Conservation (phyloP, 768 basidiomycete species). For the Myochromella boudieri region DNA sequence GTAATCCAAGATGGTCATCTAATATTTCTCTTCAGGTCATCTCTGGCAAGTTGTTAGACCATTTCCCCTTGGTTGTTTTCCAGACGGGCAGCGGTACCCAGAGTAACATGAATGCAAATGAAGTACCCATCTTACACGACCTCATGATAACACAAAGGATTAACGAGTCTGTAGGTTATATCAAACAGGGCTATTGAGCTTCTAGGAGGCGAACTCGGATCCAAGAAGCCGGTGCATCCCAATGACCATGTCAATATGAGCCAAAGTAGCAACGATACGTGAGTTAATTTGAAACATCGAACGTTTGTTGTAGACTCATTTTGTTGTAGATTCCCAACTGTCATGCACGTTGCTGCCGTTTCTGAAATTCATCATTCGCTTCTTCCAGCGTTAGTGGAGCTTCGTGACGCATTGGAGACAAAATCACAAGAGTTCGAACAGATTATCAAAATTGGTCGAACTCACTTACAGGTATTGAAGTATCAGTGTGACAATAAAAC, state of each 20-base stretch:
- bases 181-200: conserved; percentile 98
- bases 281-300: conserved; percentile 35
- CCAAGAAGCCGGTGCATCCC: conserved; percentile 96
- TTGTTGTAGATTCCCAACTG: conserved; percentile 85
- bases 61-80: conserved; percentile 98
- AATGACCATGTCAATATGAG: conserved; percentile 99
- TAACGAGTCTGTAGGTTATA: conserved; percentile 66
- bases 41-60: conserved; percentile 88
- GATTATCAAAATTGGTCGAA: conserved; percentile 98
- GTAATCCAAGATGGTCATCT: background rate
- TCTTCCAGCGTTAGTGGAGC: conserved; percentile 81
- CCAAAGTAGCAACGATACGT: conserved; percentile 99
- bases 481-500: background rate
- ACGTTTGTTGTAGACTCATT: no score
- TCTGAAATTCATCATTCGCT: conserved; percentile 79
- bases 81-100: conserved; percentile 99
- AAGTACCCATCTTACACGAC: conserved; percentile 54
- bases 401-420: conserved; percentile 79
- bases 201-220: conserved; percentile 92
- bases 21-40: conserved; percentile 66
- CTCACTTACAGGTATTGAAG: conserved; percentile 80
- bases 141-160: no score
- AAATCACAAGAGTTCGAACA: conserved; percentile 83
- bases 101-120: conserved; percentile 99
- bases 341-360: conserved; percentile 97